A percentile compares a stretch with the other conserved stretches of the same genome.
phyloP scores from a whole-genome alignment of 306 rosid species.

The Prunus davidiana region DNA sequence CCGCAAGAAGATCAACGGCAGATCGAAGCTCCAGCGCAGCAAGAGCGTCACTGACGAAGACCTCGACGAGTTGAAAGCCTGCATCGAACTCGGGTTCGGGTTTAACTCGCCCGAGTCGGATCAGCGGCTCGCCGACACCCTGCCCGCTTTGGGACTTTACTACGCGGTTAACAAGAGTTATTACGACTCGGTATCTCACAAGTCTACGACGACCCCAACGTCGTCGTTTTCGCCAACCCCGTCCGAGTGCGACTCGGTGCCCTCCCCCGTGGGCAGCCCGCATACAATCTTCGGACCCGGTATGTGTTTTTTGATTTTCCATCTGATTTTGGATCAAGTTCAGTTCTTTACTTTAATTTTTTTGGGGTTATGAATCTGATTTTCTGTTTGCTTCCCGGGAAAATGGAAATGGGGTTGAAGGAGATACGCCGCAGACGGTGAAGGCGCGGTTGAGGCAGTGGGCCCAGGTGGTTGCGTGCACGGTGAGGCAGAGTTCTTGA shows the following conservation, averaged over 20 bases:
- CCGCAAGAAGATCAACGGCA: slow-evolving; percentile 54
- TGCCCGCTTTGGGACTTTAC: slow-evolving; percentile 83
- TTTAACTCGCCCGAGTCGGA: slow-evolving; percentile 59
- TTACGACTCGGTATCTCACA: slow-evolving; percentile 34
- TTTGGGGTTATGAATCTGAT: no score
- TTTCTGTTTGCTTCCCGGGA: not conserved
- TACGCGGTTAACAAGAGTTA: slow-evolving; percentile 70
- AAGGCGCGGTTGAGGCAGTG: slow-evolving; percentile 84
- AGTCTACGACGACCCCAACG: slow-evolving; percentile 25
- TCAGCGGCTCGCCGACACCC: slow-evolving; percentile 64
- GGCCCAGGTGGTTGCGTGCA: slow-evolving; percentile 98
- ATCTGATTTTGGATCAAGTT: not conserved
- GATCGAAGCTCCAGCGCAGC: slow-evolving; percentile 51
- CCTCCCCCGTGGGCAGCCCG: slow-evolving; percentile 62
- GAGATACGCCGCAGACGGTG: slow-evolving; percentile 75
- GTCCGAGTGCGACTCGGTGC: slow-evolving; percentile 54
- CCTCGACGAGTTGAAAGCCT: slow-evolving; percentile 84
- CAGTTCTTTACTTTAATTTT: no score
- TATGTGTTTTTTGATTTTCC: not conserved
- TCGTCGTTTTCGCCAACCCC: slow-evolving; percentile 45
- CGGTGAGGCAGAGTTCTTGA: slow-evolving; percentile 60
- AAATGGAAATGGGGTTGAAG: slow-evolving; percentile 31
- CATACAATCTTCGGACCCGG: slow-evolving; percentile 53
- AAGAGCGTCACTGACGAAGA: slow-evolving; percentile 88
- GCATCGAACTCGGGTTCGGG: slow-evolving; percentile 86